These are phyloP conservation scores for Solanum hybrid DNA, from an alignment of 305 asterid genomes.

Conservation along the genomic window DNA sequence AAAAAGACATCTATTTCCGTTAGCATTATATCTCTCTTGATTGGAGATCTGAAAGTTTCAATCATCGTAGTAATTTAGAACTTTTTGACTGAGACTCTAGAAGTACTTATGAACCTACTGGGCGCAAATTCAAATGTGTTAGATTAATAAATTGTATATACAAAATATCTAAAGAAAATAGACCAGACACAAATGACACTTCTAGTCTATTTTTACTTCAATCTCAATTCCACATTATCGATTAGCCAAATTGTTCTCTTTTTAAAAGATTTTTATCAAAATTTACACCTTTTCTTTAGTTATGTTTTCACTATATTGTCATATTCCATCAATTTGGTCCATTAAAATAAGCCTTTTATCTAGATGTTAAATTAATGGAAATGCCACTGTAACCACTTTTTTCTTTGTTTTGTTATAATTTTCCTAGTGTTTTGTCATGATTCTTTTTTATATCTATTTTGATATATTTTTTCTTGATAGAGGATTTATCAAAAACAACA, in stretches of 20 bases:
- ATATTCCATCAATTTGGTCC: conserved; percentile 15
- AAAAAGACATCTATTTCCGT: too few species aligned
- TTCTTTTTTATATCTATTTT: too few species aligned
- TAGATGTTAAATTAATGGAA: background rate
- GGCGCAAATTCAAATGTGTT: background rate
- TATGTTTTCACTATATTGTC: conserved; percentile 16
- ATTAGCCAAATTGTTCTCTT: background rate
- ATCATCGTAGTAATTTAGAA: background rate
- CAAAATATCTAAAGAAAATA: background rate
- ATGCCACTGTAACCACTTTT: background rate
- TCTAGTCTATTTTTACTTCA: background rate
- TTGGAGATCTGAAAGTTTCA: background rate
- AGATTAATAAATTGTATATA: background rate
- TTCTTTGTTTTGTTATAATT: background rate
- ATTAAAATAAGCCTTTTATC: background rate
- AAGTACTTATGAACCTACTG: background rate
- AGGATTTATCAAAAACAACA: background rate
- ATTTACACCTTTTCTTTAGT: background rate
- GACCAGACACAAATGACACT: background rate
- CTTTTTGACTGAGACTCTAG: too few species aligned
- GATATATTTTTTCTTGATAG: too few species aligned
- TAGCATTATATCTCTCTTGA: background rate
- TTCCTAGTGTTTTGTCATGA: background rate
- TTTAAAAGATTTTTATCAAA: background rate
- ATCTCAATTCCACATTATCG: background rate